A percentile compares a stretch with the other conserved stretches of the same genome.
These are phyloP conservation scores for Penicillium sp. DNA, from an alignment of 2,329 filamentous ascomycete genomes.

Conservation along the genomic window DNA sequence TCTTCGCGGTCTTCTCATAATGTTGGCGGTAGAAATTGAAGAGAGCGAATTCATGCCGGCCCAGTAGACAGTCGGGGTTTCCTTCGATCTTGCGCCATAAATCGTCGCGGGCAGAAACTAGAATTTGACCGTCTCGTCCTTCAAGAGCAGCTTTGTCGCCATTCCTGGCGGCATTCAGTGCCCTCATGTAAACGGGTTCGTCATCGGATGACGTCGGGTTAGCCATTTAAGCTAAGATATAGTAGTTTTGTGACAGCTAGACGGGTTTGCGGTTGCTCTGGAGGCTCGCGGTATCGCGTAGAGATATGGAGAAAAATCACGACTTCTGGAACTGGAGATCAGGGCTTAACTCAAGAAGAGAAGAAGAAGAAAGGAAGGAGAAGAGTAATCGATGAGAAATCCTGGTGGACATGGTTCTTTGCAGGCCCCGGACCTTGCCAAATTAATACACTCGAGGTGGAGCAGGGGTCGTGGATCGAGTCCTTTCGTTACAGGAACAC, in stretches of 20 bases:
- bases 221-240: conserved; percentile 35
- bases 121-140: conserved; percentile 64
- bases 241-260: conserved; percentile 8
- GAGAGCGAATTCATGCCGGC: conserved; percentile 77
- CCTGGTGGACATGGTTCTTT: conserved; percentile 24
- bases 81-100: conserved; percentile 72
- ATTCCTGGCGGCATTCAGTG: conserved; percentile 77
- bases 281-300: conserved; percentile 5
- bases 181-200: conserved; percentile 62
- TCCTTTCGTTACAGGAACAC: conserved; percentile 22
- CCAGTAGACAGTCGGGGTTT: conserved; percentile 74
- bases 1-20: conserved; percentile 58
- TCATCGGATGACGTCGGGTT: conserved; percentile 38
- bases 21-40: conserved; percentile 83
- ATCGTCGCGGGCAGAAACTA: conserved; percentile 66
- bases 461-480: conserved; percentile 32
- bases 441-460: conserved; percentile 31
- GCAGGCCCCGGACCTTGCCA: conserved; percentile 26
- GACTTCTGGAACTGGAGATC: conserved; percentile 15
- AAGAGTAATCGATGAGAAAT: conserved; percentile 21
- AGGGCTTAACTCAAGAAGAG: conserved; percentile 9
- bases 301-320: neutral
- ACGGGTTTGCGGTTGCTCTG: conserved; percentile 1
- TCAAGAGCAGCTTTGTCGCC: conserved; percentile 70
- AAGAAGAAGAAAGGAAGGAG: conserved; percentile 18